A percentile compares a stretch with the other conserved stretches of the same genome.
Evolutionary conservation across 2,329 filamentous ascomycete genomes (phyloP).

Genomic region (Microdochium bolleyi): DNA sequence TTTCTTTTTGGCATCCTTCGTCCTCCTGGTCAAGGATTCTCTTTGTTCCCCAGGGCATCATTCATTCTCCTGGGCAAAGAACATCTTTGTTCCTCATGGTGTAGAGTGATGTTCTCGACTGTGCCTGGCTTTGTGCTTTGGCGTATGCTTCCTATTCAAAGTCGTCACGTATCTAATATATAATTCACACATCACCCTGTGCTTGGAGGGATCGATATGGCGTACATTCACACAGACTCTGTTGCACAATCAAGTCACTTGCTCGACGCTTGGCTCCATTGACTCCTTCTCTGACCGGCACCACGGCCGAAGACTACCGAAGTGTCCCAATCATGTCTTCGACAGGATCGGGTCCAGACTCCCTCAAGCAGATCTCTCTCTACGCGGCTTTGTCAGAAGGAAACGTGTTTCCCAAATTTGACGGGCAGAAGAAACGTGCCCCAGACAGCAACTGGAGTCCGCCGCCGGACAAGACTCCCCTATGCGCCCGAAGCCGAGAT

Average conservation of each 20-base stretch:
- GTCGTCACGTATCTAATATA: neutral
- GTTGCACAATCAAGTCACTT: too few relatives aligned
- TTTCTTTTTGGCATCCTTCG: too few relatives aligned
- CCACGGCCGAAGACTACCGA: too few relatives aligned
- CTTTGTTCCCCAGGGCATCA: neutral
- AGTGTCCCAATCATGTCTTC: too few relatives aligned
- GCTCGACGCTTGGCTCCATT: too few relatives aligned
- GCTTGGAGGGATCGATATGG: too few relatives aligned
- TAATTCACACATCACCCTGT: neutral
- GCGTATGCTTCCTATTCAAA: neutral
- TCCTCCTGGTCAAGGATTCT: too few relatives aligned
- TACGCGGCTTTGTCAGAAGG: neutral
- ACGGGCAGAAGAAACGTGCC: neutral
- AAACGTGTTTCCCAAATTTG: neutral
- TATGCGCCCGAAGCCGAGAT: neutral
- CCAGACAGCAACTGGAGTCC: neutral
- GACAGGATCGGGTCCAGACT: too few relatives aligned
- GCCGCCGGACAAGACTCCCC: neutral
- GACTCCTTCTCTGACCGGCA: too few relatives aligned
- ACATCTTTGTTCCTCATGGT: neutral
- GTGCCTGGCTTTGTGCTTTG: neutral
- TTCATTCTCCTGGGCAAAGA: neutral
- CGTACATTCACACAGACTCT: too few relatives aligned
- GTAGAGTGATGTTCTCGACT: neutral
- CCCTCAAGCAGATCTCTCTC: neutral